Base-by-base conservation (phyloP, 805 yeast genomes). In the Metschnikowia cubensis region DNA sequence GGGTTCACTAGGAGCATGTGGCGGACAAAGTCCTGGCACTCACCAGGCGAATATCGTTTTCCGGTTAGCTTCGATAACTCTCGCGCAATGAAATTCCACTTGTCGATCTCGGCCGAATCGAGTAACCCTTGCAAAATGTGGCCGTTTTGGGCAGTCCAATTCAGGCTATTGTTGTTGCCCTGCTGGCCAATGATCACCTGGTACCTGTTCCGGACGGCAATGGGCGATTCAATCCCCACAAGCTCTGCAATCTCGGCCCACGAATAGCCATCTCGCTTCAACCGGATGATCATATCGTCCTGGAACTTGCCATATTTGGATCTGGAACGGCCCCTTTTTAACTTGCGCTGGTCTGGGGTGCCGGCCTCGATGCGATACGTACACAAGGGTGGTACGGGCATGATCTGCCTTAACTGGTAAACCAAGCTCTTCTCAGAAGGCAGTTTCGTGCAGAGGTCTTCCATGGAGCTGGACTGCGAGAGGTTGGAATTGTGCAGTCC, bases 161-260 rank as follows among this genome's bases (percentile, higher is more conserved):
- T 77, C 21, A 81, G 77, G 1, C 82, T 75, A 11, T 86, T 87
- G 33, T 87, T 85, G 53, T 71, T 71, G 3, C 92, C 92, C 59
- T 86, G 92, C 62, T 86, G 92, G 4, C 94, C 94, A 55, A 87
- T 85, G 43, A 86, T 74, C 3, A 86, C 92, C 65, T 86, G 92
- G 59, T 87, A 87, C 51, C 92, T 68, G 61, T 86, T 86, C 50
- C 92, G 68, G 0, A 91, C 92, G 0, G 92, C 89, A 36, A 86
- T 67, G 51, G 80, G 83, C 38, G 83, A 78, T 7, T 83, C 87
- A 29, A 85, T 85, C 3, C 78, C 75, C 2, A 88, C 78, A 3
- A 72, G 67, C 48, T 81, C 81, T 0, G 91, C 89, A 42, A 86
- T 86, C 53, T 85, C 89, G 4, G 79, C 82, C 92, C 94, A 86